Base-by-base conservation (phyloP, 345 rosid genomes). In the Conringia planisiliqua region DNA sequence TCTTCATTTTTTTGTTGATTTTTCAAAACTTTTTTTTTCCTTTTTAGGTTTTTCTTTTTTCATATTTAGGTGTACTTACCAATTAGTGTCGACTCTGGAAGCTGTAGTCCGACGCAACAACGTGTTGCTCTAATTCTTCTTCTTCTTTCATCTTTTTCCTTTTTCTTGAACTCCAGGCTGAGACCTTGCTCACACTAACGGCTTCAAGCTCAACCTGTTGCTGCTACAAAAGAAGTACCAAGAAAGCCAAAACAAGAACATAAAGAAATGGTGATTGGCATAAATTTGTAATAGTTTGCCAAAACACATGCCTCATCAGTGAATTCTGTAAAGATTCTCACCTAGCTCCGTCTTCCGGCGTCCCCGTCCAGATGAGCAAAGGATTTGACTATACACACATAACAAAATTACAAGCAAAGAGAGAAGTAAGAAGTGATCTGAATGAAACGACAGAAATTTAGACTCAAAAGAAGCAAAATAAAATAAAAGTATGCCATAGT, bases 311-410 rank as follows among this genome's bases (percentile, higher is more conserved):
- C 58, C 90, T 86, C 70, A 68, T 81, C 65, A 77, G 62, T 75
- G 83, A 82, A 79, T 71, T 86, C 79, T 76, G 89, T 83, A 78
- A 68, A 81, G 83, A 79, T 82, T 83, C 91, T 84, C 86, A 87
- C 88, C 87, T 86, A 76, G 74, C 85, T 78, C 83, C 84, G 38
- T 80, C 89, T 77, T 76, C 72, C 12, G 82, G 73, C 39, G 63
- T 78, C 62, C 79, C 82, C 40, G 68, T 75, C 66, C 81, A 82
- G 50, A 68, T 83, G 27, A 78, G 67, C 18, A 75, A 62, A 36
- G 66, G 51, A 68, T 71, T 80, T 30, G 79, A 78, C 88, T 84
- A 73, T 10, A 18, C 62, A 35, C 12, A 79, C 26, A 48, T 30
- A 76, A 63, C 2, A 38, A n/a, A 79, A 17, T 36, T 26, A 68